Evolutionary conservation across 179 eudicot genomes (phyloP).

Genomic region (Patellifolia procumbens): DNA sequence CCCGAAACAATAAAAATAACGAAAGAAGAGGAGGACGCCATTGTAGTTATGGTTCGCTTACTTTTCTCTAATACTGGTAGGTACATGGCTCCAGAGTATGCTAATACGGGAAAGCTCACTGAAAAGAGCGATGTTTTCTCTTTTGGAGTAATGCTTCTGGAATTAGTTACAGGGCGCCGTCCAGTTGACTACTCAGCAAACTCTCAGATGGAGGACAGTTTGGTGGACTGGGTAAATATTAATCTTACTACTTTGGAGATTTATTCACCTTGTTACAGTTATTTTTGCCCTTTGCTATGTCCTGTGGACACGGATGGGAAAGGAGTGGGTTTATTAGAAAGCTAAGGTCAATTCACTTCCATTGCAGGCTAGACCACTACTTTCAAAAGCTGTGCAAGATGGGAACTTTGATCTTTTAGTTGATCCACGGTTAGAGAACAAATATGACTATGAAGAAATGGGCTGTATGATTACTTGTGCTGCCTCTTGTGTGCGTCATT

Average conservation of each 20-base stretch:
- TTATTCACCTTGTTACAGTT: neutral
- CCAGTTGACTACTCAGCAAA: slow-evolving; percentile 62
- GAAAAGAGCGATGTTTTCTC: slow-evolving; percentile 96
- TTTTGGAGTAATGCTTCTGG: slow-evolving; percentile 82
- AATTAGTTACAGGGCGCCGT: slow-evolving; percentile 78
- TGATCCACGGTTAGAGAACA: slow-evolving; percentile 38
- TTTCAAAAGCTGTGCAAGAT: slow-evolving; percentile 44
- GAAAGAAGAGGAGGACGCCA: neutral
- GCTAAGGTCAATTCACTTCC: slow-evolving; percentile 1
- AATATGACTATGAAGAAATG: slow-evolving; percentile 40
- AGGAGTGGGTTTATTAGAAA: neutral
- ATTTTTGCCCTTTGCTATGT: neutral
- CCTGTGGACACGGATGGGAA: neutral
- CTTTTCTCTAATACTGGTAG: slow-evolving; percentile 34
- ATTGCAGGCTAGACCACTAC: slow-evolving; percentile 48
- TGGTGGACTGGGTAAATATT: slow-evolving; percentile 88
- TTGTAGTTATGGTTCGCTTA: slow-evolving; percentile 6
- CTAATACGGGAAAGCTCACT: slow-evolving; percentile 82
- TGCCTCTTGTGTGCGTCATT: slow-evolving; percentile 51
- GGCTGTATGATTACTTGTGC: slow-evolving; percentile 50
- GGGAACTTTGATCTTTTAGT: slow-evolving; percentile 39
- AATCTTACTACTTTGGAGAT: neutral
- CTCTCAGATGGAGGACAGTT: slow-evolving; percentile 76
- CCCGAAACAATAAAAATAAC: neutral
- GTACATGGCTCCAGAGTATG: slow-evolving; percentile 93